Percentiles rank a stretch among this genome's conserved stretches.
phyloP scores from a whole-genome alignment of 805 yeast species.

The Yamadazyma phyllophila region DNA sequence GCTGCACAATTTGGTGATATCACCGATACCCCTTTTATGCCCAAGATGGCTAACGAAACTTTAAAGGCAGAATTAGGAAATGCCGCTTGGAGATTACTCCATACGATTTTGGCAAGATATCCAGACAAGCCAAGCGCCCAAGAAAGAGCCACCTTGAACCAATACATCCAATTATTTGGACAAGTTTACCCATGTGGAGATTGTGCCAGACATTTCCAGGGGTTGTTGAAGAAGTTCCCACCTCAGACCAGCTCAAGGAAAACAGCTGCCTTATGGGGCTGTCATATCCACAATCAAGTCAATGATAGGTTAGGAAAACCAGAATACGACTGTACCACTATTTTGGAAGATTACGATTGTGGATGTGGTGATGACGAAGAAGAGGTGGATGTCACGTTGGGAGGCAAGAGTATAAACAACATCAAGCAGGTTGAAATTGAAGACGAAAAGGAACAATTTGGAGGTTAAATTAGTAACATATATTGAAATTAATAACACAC shows the following conservation, averaged over 20 bases:
- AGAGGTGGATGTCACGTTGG: conserved; percentile 42
- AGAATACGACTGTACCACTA: conserved; percentile 78
- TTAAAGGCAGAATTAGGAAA: conserved; percentile 81
- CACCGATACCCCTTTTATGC: conserved; percentile 71
- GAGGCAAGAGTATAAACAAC: conserved; percentile 35
- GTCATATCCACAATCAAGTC: conserved; percentile 85
- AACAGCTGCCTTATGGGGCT: conserved; percentile 94
- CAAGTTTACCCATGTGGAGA: conserved; percentile 97
- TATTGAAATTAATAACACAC: too few species aligned
- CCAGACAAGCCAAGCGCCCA: conserved; percentile 74
- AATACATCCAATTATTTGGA: conserved; percentile 72
- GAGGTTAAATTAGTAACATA: conserved; percentile 24
- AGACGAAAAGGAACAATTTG: conserved; percentile 47
- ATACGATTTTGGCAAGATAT: conserved; percentile 87
- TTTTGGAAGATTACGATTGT: conserved; percentile 90
- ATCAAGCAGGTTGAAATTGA: conserved; percentile 43
- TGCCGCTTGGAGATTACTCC: conserved; percentile 88
- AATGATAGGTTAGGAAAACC: conserved; percentile 68
- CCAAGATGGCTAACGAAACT: conserved; percentile 86
- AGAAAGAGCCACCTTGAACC: conserved; percentile 61
- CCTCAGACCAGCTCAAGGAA: conserved; percentile 78
- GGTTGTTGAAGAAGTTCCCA: conserved; percentile 67
- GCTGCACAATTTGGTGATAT: conserved; percentile 11
- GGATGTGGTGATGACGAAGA: conserved; percentile 86
- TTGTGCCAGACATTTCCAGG: conserved; percentile 88